Evolutionary conservation across 441 rosid species (phyloP).

Genomic region (Mallotus japonicus): DNA sequence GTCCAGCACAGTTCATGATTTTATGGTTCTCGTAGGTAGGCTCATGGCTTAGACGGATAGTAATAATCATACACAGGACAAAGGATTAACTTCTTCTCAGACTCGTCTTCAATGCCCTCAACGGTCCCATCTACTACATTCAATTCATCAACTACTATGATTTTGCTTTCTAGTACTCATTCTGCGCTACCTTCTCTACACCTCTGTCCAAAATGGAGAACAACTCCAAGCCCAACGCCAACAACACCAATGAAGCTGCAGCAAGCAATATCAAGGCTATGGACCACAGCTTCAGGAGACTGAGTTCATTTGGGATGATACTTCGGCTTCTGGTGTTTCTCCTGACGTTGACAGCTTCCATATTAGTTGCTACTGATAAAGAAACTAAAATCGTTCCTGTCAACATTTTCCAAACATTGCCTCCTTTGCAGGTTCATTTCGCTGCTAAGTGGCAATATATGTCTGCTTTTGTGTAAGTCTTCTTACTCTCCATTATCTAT

Average conservation of each 20-base stretch:
- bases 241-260: neutral
- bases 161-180: neutral
- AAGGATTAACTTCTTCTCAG: too few relatives aligned
- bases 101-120: neutral
- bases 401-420: neutral
- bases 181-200: too few relatives aligned
- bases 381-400: neutral
- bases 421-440: neutral
- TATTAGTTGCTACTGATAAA: neutral
- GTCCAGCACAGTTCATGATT: too few relatives aligned
- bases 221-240: neutral
- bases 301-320: neutral
- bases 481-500: neutral
- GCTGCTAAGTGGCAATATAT: conserved; percentile 1
- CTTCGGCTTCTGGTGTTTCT: neutral
- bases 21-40: too few relatives aligned
- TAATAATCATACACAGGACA: neutral
- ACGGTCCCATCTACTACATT: neutral
- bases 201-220: neutral
- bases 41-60: too few relatives aligned
- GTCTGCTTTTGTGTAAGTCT: neutral
- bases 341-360: neutral
- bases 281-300: neutral
- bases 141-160: neutral
- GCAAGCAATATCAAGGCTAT: neutral